phyloP scores from a whole-genome alignment of 2,329 filamentous ascomycete species.

The Thelonectria blattea region DNA sequence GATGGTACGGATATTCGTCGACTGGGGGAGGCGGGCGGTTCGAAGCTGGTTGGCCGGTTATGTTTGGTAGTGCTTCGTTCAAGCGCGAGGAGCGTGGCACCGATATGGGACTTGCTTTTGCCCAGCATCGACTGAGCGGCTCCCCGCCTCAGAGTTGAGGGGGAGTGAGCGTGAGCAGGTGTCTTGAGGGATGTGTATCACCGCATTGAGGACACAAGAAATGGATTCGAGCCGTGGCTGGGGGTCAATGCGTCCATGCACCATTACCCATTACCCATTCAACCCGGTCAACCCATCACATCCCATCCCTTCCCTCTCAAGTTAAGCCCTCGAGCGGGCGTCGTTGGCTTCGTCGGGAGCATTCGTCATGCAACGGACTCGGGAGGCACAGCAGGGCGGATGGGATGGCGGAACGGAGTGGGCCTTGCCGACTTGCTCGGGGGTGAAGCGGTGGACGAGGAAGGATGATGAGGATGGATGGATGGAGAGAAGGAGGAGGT shows the following conservation, averaged over 20 bases:
- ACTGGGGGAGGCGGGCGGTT: constrained; percentile 4
- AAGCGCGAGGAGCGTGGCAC: constrained; percentile 7
- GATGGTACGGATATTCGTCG: neutral
- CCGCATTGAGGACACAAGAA: constrained; percentile 3
- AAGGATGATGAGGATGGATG: constrained; percentile 15
- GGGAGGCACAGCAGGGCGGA: constrained; percentile 1
- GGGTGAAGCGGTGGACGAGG: constrained; percentile 17
- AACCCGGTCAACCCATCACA: neutral
- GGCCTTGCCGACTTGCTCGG: constrained; percentile 17
- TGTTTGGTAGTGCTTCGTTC: constrained; percentile 5
- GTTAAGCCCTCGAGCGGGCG: constrained; percentile 15
- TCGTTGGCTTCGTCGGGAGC: constrained; percentile 15
- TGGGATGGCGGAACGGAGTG: constrained; percentile 24
- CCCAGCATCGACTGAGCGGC: constrained; percentile 12
- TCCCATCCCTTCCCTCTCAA: constrained; percentile 3
- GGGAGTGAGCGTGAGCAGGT: neutral
- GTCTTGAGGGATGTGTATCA: constrained; percentile 11
- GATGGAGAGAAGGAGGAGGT: neutral
- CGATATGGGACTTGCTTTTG: constrained; percentile 5
- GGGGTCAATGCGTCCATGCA: constrained; percentile 16
- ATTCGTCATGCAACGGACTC: constrained; percentile 30
- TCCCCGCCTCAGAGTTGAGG: constrained; percentile 2
- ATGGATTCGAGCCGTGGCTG: constrained; percentile 14
- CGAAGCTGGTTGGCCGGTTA: constrained; percentile 15
- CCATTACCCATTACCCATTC: constrained; percentile 2